Evolutionary conservation across 2,329 filamentous ascomycete genomes (phyloP), one percentile per base, ranked within the genome.

Genomic region (Peltaster fructicola): DNA sequence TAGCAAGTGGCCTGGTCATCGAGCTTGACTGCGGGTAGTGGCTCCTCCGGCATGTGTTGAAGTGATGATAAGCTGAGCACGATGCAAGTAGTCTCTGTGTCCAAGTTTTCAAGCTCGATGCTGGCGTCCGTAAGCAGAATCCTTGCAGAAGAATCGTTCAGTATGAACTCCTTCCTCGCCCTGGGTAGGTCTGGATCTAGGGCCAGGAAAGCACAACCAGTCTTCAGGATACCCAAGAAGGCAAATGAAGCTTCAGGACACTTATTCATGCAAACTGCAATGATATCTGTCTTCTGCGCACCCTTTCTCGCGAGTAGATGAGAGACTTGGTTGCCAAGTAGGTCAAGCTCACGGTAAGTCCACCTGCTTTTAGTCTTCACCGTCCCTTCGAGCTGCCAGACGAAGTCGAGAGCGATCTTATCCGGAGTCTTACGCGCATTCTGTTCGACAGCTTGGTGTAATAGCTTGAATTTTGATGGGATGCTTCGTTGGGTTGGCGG

Each of bases 201-300:
- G 0, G 81, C 79, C 9, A 91, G 61, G 46, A 84, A 90, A 1
- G 74, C 68, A 43, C 75, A 84, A 0, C 81, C 81, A 5, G 75
- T 68, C 45, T 91, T 91, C 15, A 90, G 53, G 26, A 88, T 73
- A 1, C 80, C 81, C 2, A 90, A 54, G 18, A 90, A 82, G 1
- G 74, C 65, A 39, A 88, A 79, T 17, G 79, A 84, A 0, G 80
- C 81, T 42, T 85, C 75, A 0, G 81, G 73, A 32, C 74, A 84
- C 44, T 91, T 91, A 28, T 81, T 70, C 40, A 90, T 90, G 42
- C 76, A 81, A 6, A 85, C 62, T 1, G 70, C 79, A 12, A 91
- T 58, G 4, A 84, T 68, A 14, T 54, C 55, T 1, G 77, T 73
- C 0, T 65, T 55, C 0, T 45, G 33, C 1, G 68, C 50, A 3